Evolutionary conservation across 805 yeast species (phyloP).

Genomic region (Saccharomycopsis schoenii): DNA sequence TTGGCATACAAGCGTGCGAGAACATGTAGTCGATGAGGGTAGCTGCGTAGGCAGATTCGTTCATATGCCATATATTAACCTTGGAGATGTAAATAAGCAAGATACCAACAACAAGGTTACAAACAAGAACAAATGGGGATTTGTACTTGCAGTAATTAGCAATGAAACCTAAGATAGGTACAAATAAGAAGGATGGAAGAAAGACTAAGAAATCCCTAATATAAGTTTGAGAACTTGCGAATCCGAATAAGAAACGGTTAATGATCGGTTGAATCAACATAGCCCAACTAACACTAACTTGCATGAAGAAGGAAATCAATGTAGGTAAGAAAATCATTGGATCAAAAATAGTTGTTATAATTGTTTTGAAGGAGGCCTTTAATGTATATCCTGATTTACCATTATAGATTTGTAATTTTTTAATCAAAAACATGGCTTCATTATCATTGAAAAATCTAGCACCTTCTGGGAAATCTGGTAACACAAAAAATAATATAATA

Average conservation of each 20-base stretch:
- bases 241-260: background rate
- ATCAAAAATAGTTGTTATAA: conserved; percentile 40
- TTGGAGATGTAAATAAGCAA: background rate
- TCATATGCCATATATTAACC: background rate
- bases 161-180: background rate
- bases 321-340: conserved; percentile 48
- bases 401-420: conserved; percentile 17
- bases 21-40: background rate
- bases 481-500: conserved; percentile 28
- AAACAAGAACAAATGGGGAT: background rate
- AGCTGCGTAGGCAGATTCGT: background rate
- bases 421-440: conserved; percentile 31
- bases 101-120: background rate
- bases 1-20: conserved; percentile 47
- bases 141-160: background rate
- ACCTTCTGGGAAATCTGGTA: conserved; percentile 43
- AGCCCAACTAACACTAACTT: conserved; percentile 27
- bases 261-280: conserved; percentile 41
- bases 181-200: background rate
- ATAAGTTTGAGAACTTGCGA: background rate
- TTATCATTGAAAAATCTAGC: conserved; percentile 28
- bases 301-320: conserved; percentile 38
- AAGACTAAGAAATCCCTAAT: background rate
- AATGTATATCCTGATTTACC: conserved; percentile 37
- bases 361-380: conserved; percentile 33